Conservation (phyloP, 768 basidiomycete genomes). For the Suillus subluteus region DNA sequence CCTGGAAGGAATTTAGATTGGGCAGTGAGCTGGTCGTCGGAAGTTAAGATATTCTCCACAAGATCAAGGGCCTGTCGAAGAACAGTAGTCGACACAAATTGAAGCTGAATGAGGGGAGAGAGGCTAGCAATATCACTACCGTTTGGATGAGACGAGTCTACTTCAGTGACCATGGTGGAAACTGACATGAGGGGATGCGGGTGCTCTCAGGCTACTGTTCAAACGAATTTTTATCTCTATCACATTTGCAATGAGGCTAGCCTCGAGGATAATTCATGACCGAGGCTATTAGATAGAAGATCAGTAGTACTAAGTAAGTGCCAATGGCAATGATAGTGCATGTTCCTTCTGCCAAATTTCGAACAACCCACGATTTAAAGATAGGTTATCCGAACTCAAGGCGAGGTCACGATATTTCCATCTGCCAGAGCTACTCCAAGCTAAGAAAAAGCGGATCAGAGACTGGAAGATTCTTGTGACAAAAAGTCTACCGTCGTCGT, state of each 20-base stretch:
- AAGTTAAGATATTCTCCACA: slow-evolving; percentile 63
- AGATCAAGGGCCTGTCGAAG: slow-evolving; percentile 76
- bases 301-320: not conserved
- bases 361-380: slow-evolving; percentile 53
- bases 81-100: slow-evolving; percentile 68
- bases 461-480: slow-evolving; percentile 58
- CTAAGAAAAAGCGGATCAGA: slow-evolving; percentile 56
- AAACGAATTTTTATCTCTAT: not conserved
- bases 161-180: slow-evolving; percentile 27
- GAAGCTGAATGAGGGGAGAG: slow-evolving; percentile 53
- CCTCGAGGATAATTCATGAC: slow-evolving; percentile 25
- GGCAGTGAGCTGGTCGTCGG: slow-evolving; percentile 69
- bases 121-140: slow-evolving; percentile 20
- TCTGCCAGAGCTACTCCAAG: slow-evolving; percentile 68
- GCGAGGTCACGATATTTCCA: slow-evolving; percentile 49
- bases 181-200: slow-evolving; percentile 12
- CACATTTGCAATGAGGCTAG: slow-evolving; percentile 16
- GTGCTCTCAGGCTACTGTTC: not conserved
- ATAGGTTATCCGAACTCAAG: slow-evolving; percentile 79
- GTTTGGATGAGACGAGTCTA: slow-evolving; percentile 17
- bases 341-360: slow-evolving; percentile 86
- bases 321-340: slow-evolving; percentile 17
- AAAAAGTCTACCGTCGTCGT: slow-evolving; percentile 75
- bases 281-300: slow-evolving; percentile 7
- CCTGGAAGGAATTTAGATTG: slow-evolving; percentile 81